Evolutionary conservation across 1,139 yeast species (phyloP).

Genomic region (Lodderomyces margitis): DNA sequence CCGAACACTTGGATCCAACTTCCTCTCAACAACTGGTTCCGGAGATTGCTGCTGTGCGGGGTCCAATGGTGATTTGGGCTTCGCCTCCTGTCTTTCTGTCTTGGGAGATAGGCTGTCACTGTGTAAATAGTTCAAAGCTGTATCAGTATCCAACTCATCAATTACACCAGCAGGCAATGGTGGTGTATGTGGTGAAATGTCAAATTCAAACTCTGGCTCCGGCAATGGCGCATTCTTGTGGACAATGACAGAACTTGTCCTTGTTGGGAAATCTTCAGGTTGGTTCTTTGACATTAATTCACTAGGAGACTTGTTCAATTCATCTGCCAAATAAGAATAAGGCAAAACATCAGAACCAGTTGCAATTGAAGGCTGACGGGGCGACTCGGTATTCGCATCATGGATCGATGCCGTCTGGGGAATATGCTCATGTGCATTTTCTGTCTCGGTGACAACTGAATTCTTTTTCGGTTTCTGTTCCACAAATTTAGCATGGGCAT

Average conservation of each 20-base stretch:
- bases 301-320: slow-evolving; percentile 34
- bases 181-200: slow-evolving; percentile 20
- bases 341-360: slow-evolving; percentile 20
- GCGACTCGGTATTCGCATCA: slow-evolving; percentile 32
- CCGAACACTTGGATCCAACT: background rate
- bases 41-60: background rate
- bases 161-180: background rate
- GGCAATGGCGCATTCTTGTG: slow-evolving; percentile 21
- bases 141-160: slow-evolving; percentile 3
- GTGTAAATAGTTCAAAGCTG: background rate
- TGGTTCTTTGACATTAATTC: slow-evolving; percentile 36
- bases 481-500: slow-evolving; percentile 33
- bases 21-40: slow-evolving; percentile 1
- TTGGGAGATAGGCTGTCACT: slow-evolving; percentile 2
- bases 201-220: slow-evolving; percentile 38
- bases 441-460: slow-evolving; percentile 32
- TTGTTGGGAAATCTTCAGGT: slow-evolving; percentile 20
- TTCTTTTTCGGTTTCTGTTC: slow-evolving; percentile 28
- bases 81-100: background rate
- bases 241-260: slow-evolving; percentile 11
- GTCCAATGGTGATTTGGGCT: background rate
- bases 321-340: slow-evolving; percentile 36
- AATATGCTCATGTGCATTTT: slow-evolving; percentile 28
- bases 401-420: slow-evolving; percentile 45
- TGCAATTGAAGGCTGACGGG: slow-evolving; percentile 5